Base-by-base conservation (phyloP, 805 yeast species). In the Wickerhamiella sergipiensis region DNA sequence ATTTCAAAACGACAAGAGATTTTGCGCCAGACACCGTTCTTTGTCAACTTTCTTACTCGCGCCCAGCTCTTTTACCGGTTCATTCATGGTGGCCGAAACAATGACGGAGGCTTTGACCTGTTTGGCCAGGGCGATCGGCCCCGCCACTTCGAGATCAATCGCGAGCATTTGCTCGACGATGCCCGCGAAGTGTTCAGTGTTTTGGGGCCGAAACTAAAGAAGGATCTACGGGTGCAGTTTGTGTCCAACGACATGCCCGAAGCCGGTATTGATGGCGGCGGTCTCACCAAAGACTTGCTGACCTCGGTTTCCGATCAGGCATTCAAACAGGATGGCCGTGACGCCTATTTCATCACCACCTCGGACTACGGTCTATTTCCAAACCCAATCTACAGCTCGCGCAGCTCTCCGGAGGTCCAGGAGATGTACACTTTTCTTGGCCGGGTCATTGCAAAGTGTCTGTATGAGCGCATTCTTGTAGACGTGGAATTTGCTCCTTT, bases 201-300 rank as follows among this genome's bases (percentile, higher is more conserved):
- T 2, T 58, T 73, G 9, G 86, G 88, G 0, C 59, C 70, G 1
- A 67, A 68, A 3, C 76, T 89, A 63, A 87, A 84, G 59, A 61
- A 73, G 8, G 72, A 71, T 36, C 64, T 89, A 9, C 69, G 76
- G 1, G 87, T 92, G 1, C 73, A 74, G 15, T 88, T 92, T 61
- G 69, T 70, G 38, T 84, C 85, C 59, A 76, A 83, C 66, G 95
- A 89, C 1, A 70, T 68, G 15, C 76, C 71, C 36, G 97, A 90
- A 63, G 87, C 81, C 0, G 98, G 98, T 1, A 83, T 90, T 43
- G 98, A 90, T 64, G 98, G 98, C 7, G 98, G 97, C 12, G 98
- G 98, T 1, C 71, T 90, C 22, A 89, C 97, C 0, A 89, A 90
- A 63, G 98, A 90, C 60, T 80, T 92, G 55, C 67, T 90, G 50